Evolutionary conservation across 441 rosid genomes (phyloP), one percentile per base, ranked within the genome.

Genomic region (Cnidoscolus chayamansa): DNA sequence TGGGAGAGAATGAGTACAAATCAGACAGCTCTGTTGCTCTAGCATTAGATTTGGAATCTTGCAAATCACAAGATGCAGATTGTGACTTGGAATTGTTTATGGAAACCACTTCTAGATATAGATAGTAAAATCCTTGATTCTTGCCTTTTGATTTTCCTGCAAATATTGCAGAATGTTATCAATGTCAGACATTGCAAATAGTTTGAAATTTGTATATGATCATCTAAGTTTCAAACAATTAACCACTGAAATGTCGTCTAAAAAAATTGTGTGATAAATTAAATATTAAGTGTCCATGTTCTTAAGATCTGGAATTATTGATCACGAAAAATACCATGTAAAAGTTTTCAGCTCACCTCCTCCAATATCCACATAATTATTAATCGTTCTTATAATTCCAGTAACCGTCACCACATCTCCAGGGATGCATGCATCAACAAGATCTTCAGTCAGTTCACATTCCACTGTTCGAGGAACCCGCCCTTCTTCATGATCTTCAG

Each of bases 331-430:
- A 61, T 43, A 30, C n/a, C 69, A 20, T 57, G 40, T 7, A 61
- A 70, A 63, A 69, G 70, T 70, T 45, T 55, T 55, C 7, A 71
- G 37, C 71, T 55, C 81, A 95, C 99, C 99, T 91, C 99, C 99
- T 58, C 98, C 98, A 72, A 93, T 89, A 75, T 95, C 98, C 89
- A 88, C 86, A 86, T 90, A 91, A 77, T 88, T 90, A 78, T 91
- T 93, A 57, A 91, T 90, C 57, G 89, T 96, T 81, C 86, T 90
- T 80, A 95, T 88, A 78, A 93, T 89, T 76, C 98, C 99, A 77
- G 93, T 87, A 76, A 95, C 95, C 68, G 97, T 95, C 78, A 93
- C 97, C 75, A 95, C 99, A 83, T 95, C 98, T 73, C 99, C 98
- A 78, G 99, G 99, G 76, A 93, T 93, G 82, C 98, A 95, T 2